Conservation (phyloP, 805 yeast genomes). For the Barnettozyma vustinii region DNA sequence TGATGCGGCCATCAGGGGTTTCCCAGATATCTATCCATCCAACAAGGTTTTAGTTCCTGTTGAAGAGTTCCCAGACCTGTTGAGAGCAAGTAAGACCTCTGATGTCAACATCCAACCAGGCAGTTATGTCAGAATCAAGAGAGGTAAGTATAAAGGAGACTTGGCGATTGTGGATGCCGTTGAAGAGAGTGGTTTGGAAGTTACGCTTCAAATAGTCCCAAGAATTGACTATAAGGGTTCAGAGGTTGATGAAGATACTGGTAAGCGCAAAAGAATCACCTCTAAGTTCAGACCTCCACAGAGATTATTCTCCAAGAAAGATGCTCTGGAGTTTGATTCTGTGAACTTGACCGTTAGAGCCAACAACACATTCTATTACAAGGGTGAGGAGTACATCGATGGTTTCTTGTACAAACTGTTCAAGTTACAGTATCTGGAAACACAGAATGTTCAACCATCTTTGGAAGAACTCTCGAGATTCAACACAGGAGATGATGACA, state of each 20-base stretch:
- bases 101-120: conserved; percentile 91
- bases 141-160: conserved; percentile 91
- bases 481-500: conserved; percentile 68
- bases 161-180: conserved; percentile 89
- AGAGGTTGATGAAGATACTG: conserved; percentile 45
- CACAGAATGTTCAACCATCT: conserved; percentile 78
- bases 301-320: conserved; percentile 79
- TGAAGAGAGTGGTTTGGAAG: conserved; percentile 93
- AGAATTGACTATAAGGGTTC: conserved; percentile 84
- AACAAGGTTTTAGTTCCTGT: conserved; percentile 88
- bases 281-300: conserved; percentile 77
- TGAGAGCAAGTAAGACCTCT: conserved; percentile 82
- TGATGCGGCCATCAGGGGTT: conserved; percentile 79
- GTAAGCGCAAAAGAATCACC: conserved; percentile 47
- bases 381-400: conserved; percentile 83
- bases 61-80: conserved; percentile 87
- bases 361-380: conserved; percentile 61
- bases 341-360: conserved; percentile 64
- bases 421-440: conserved; percentile 73
- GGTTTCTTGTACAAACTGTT: conserved; percentile 87
- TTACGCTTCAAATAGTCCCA: conserved; percentile 88
- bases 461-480: conserved; percentile 85
- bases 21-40: conserved; percentile 73
- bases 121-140: conserved; percentile 80
- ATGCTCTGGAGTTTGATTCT: conserved; percentile 81